Conservation (phyloP, 2,329 filamentous ascomycete species). For the Chrysoporthe puriensis region DNA sequence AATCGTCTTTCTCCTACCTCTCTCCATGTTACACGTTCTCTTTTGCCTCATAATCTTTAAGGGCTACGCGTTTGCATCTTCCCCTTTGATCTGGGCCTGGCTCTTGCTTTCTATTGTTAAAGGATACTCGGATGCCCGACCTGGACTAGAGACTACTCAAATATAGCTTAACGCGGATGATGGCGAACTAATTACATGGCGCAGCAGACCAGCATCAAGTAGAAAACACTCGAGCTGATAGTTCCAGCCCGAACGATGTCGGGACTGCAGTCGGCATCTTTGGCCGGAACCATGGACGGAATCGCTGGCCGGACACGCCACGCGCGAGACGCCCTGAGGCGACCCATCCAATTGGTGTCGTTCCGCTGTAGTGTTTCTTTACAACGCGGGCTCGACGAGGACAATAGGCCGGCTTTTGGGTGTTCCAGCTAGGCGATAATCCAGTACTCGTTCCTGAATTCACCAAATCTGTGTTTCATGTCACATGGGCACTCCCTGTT, state of each 20-base stretch:
- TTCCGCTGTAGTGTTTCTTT: slow-evolving; percentile 2
- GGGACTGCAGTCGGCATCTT: background rate
- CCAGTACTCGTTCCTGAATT: slow-evolving; percentile 16
- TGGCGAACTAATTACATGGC: background rate
- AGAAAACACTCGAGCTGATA: background rate
- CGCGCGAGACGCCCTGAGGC: background rate
- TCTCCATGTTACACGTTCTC: background rate
- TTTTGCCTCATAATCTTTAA: background rate
- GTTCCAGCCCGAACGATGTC: background rate
- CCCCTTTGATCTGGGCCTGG: background rate
- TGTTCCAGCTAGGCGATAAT: slow-evolving; percentile 1
- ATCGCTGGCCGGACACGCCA: background rate
- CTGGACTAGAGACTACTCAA: background rate
- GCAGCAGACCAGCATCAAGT: background rate
- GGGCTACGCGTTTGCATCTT: background rate
- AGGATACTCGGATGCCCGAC: background rate
- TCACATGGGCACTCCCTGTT: slow-evolving; percentile 1
- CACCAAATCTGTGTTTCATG: slow-evolving; percentile 4
- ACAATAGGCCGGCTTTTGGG: background rate
- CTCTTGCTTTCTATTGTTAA: background rate
- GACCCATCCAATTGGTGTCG: background rate
- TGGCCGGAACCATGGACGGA: background rate
- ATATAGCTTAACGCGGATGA: background rate
- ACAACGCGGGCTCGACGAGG: background rate
- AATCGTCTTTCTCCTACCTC: background rate